These are phyloP conservation scores for Geotrichum fermentans DNA, from an alignment of 1,139 yeast species.

Conservation along the genomic window DNA sequence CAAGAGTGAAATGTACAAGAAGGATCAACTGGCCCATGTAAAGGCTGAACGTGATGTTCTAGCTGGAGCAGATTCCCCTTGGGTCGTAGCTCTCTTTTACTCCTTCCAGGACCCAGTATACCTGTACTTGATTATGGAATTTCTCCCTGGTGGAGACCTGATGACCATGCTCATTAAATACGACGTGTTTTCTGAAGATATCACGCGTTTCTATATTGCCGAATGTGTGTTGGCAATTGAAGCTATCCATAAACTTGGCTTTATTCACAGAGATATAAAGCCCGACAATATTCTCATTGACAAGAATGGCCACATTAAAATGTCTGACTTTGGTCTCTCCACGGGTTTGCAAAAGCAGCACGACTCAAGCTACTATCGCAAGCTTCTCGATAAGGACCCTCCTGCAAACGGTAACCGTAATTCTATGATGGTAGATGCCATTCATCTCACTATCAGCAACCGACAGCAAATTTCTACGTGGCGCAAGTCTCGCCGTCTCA, in stretches of 20 bases:
- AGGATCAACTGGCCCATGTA: slow-evolving; percentile 71
- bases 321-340: slow-evolving; percentile 75
- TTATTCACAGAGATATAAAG: slow-evolving; percentile 74
- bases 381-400: slow-evolving; percentile 52
- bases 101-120: slow-evolving; percentile 69
- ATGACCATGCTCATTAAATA: slow-evolving; percentile 75
- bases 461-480: slow-evolving; percentile 97
- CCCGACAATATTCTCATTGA: slow-evolving; percentile 70
- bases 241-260: slow-evolving; percentile 67
- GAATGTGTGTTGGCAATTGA: slow-evolving; percentile 74
- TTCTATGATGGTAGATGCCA: slow-evolving; percentile 89
- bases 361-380: slow-evolving; percentile 61
- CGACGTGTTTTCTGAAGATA: slow-evolving; percentile 69
- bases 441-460: slow-evolving; percentile 90
- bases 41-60: slow-evolving; percentile 71
- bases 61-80: slow-evolving; percentile 71
- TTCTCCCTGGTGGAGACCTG: slow-evolving; percentile 70
- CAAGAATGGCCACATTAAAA: slow-evolving; percentile 57
- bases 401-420: slow-evolving; percentile 45
- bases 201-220: slow-evolving; percentile 70
- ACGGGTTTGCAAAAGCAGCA: slow-evolving; percentile 75
- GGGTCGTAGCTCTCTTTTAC: slow-evolving; percentile 70
- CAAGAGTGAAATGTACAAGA: slow-evolving; percentile 67
- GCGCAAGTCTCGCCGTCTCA: slow-evolving; percentile 90
- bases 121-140: slow-evolving; percentile 68